Percentiles rank a stretch among this genome's conserved stretches.
Evolutionary conservation across 495 filamentous ascomycete species (phyloP).

Genomic region (Tuber umbilicatum): DNA sequence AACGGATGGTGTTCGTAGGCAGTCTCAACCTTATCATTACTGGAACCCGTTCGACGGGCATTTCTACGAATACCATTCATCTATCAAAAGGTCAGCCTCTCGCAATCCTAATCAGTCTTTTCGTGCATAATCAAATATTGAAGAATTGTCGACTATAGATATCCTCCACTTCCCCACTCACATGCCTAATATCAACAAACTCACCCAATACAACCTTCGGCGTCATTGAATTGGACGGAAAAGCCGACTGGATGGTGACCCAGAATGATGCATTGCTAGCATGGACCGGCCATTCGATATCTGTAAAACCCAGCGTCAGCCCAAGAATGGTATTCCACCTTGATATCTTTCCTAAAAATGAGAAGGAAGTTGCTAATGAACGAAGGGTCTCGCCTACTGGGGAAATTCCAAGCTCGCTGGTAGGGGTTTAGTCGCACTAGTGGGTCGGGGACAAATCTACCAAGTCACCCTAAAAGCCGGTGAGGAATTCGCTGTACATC

Average conservation of each 20-base stretch:
- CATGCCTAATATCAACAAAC: conserved; percentile 77
- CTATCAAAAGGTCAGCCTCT: conserved; percentile 62
- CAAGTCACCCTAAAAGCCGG: conserved; percentile 67
- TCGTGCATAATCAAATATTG: background rate
- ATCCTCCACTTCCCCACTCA: conserved; percentile 75
- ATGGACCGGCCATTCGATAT: conserved; percentile 88
- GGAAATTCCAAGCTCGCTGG: conserved; percentile 82
- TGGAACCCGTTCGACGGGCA: conserved; percentile 72
- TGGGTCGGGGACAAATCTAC: conserved; percentile 79
- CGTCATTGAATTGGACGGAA: conserved; percentile 81
- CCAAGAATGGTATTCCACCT: conserved; percentile 54
- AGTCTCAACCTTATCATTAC: conserved; percentile 78
- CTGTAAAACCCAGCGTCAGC: conserved; percentile 66
- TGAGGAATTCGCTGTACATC: conserved; percentile 84
- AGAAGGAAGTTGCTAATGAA: conserved; percentile 44
- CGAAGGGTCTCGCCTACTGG: conserved; percentile 75
- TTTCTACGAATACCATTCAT: conserved; percentile 81
- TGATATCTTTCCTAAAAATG: background rate
- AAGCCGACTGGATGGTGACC: conserved; percentile 89
- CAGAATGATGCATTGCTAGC: conserved; percentile 80
- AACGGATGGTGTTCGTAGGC: conserved; percentile 47
- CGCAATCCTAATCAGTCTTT: background rate
- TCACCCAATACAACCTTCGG: conserved; percentile 75
- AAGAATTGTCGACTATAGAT: conserved; percentile 47
- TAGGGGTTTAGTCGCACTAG: conserved; percentile 74